A percentile compares a stretch with the other conserved stretches of the same genome.
Conservation (phyloP, 306 rosid genomes). For the Psophocarpus tetragonolobus region DNA sequence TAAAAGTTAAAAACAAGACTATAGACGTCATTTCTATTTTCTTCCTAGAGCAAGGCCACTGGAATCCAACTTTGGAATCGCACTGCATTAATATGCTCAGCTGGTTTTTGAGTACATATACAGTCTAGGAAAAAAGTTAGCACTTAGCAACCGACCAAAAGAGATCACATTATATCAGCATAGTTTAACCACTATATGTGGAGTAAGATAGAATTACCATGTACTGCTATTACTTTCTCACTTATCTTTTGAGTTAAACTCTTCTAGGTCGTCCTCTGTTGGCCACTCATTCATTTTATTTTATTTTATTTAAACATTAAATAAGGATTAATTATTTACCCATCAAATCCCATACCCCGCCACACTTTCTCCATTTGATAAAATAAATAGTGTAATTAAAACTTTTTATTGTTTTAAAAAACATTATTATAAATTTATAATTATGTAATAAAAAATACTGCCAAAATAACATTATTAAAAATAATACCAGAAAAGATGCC, state of each 20-base stretch:
- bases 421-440: neutral
- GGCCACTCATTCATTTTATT: neutral
- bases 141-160: conserved; percentile 20
- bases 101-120: neutral
- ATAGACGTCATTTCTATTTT: neutral
- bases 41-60: neutral
- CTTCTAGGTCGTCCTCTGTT: conserved; percentile 5
- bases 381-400: neutral
- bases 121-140: neutral
- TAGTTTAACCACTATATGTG: neutral
- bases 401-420: neutral
- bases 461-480: neutral
- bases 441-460: neutral
- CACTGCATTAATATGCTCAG: neutral
- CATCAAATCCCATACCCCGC: neutral
- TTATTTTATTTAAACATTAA: conserved; percentile 2
- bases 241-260: conserved; percentile 19
- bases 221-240: neutral
- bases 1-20: neutral
- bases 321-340: neutral
- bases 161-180: conserved; percentile 13
- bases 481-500: neutral
- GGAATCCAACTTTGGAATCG: neutral
- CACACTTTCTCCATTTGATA: neutral
- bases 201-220: neutral